These are phyloP conservation scores for Salisapilia sapeloensis DNA, from an alignment of 352 stramenopile species.

Conservation along the genomic window DNA sequence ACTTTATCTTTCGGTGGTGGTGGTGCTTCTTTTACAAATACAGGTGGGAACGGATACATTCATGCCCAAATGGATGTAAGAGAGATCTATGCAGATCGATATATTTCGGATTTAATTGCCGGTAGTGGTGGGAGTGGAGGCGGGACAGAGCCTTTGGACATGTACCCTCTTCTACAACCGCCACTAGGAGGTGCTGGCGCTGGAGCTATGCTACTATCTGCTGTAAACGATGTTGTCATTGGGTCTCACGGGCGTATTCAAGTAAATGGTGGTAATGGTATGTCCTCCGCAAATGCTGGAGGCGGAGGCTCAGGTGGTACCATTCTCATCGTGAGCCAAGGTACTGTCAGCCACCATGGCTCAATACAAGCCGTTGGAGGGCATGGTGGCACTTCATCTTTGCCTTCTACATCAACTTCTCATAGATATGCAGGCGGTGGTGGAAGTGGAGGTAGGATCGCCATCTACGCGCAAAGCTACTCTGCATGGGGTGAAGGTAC, in stretches of 20 bases:
- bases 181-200: constrained; percentile 84
- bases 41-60: constrained; percentile 37
- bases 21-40: constrained; percentile 43
- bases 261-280: constrained; percentile 50
- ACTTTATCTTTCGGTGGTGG: constrained; percentile 82
- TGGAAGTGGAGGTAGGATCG: constrained; percentile 72
- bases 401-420: too few relatives aligned
- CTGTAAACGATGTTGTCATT: constrained; percentile 89
- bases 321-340: constrained; percentile 27
- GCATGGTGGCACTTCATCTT: constrained; percentile 59
- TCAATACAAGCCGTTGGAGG: constrained; percentile 65
- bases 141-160: constrained; percentile 59
- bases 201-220: constrained; percentile 69
- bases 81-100: constrained; percentile 21
- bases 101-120: constrained; percentile 69
- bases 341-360: constrained; percentile 45
- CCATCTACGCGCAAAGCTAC: constrained; percentile 86
- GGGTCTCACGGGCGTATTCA: constrained; percentile 53
- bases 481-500: constrained; percentile 64
- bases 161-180: constrained; percentile 40
- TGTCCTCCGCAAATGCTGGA: constrained; percentile 30
- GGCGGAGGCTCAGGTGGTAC: constrained; percentile 35
- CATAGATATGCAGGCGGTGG: constrained; percentile 80
- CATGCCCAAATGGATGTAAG: constrained; percentile 3
- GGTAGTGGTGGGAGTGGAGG: constrained; percentile 85